Base-by-base conservation (phyloP, 306 rosid species). In the Oxytropis ochrocephala region DNA sequence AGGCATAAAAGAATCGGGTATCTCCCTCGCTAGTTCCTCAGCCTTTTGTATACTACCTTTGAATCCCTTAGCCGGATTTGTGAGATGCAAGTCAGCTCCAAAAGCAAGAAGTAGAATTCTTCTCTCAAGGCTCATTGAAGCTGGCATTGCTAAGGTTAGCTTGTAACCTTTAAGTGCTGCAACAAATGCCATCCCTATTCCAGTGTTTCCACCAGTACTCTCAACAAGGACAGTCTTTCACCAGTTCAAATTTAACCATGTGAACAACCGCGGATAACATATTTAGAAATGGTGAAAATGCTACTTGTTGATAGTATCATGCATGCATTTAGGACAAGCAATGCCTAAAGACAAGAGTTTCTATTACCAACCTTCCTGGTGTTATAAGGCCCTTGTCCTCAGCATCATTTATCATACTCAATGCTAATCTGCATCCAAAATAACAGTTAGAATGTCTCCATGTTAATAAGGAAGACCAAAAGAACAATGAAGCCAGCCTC, bases 331-430 rank as follows among this genome's bases (percentile, higher is more conserved):
- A n/a, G 60, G 24, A n/a, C 7, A 24, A n/a, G 32, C 46, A 19
- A n/a, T 19, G 24, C 30, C 32, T 44, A 24, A n/a, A n/a, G 7
- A 66, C 16, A 48, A 68, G 56, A 27, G 33, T 68, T n/a, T 41
- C 14, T 33, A 33, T 21, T 42, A 30, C 78, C 44, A 74, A 87
- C 96, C 96, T 90, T 84, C 54, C 89, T 2, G 96, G 95, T 10
- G 87, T 80, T 55, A 90, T 85, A 13, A 87, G 64, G 7, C 91
- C 89, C 64, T 80, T 85, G 5, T 85, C 91, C 76, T 90, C 87
- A 0, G 96, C 96, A 24, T 90, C 96, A 41, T 87, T 64, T 59
- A 87, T 87, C 96, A 90, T 90, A 48, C 88, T 84, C 48, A 78
- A 63, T 2, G 79, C 91, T 63, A 82, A 79, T 72, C 94, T 90